phyloP scores from a whole-genome alignment of 2,329 filamentous ascomycete genomes.

The Waltergamsia citrina region DNA sequence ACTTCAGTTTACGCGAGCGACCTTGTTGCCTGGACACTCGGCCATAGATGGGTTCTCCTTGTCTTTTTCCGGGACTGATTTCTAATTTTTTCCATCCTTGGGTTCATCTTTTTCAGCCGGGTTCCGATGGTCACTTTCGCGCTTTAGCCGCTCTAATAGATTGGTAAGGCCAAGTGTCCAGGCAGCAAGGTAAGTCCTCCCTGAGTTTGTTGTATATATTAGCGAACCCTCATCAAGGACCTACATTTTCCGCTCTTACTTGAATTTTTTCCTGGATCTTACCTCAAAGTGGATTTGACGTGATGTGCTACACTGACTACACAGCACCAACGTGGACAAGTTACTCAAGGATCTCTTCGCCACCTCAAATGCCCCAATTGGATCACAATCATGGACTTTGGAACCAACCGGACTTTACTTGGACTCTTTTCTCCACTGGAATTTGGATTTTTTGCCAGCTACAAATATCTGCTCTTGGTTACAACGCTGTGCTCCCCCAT shows the following conservation, averaged over 20 bases:
- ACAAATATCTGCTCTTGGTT: too few species aligned
- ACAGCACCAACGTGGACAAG: not conserved
- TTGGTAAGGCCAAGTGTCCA: slow-evolving; percentile 26
- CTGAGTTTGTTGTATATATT: slow-evolving; percentile 46
- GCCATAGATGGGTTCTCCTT: slow-evolving; percentile 16
- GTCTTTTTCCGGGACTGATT: slow-evolving; percentile 18
- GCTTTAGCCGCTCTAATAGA: slow-evolving; percentile 14
- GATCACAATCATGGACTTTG: too few species aligned
- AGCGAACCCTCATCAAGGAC: slow-evolving; percentile 30
- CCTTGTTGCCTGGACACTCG: slow-evolving; percentile 6
- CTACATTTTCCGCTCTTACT: slow-evolving; percentile 8
- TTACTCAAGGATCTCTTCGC: too few species aligned
- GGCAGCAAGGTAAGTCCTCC: slow-evolving; percentile 43
- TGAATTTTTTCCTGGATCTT: slow-evolving; percentile 1
- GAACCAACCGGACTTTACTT: too few species aligned
- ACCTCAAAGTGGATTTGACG: slow-evolving; percentile 1
- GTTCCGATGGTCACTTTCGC: slow-evolving; percentile 6
- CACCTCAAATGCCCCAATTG: too few species aligned
- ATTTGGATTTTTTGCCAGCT: too few species aligned
- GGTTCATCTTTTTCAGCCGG: slow-evolving; percentile 9
- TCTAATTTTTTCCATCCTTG: slow-evolving; percentile 6
- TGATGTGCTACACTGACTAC: not conserved
- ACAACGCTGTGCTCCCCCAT: too few species aligned
- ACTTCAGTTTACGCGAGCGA: not conserved
- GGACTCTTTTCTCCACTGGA: too few species aligned